Evolutionary conservation across 1,139 yeast species (phyloP).

Genomic region (Diutina pseudorugosa): DNA sequence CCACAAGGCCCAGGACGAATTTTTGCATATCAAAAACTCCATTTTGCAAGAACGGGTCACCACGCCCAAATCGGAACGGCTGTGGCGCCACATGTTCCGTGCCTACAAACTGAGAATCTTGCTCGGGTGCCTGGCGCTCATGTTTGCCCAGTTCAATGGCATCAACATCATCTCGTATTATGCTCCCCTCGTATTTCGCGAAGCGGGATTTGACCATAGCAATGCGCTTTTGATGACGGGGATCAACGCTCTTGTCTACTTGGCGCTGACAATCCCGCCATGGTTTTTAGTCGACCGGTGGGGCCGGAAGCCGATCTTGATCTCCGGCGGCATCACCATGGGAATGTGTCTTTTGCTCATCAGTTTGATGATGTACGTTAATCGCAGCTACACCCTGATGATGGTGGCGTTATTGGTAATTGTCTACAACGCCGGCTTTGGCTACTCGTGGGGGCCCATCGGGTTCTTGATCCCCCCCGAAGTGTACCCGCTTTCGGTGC

Average conservation of each 20-base stretch:
- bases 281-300: constrained; percentile 44
- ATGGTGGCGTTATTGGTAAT: constrained; percentile 37
- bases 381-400: constrained; percentile 27
- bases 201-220: constrained; percentile 40
- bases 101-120: constrained; percentile 26
- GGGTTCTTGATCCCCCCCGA: constrained; percentile 46
- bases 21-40: constrained; percentile 9
- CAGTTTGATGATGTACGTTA: constrained; percentile 26
- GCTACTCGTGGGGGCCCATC: constrained; percentile 47
- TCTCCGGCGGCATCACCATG: constrained; percentile 38
- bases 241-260: constrained; percentile 35
- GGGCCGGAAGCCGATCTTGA: constrained; percentile 42
- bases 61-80: constrained; percentile 29
- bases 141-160: constrained; percentile 46
- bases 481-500: constrained; percentile 39
- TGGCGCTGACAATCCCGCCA: constrained; percentile 37
- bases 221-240: constrained; percentile 43
- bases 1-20: constrained; percentile 43
- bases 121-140: constrained; percentile 39
- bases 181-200: constrained; percentile 42
- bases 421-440: constrained; percentile 40
- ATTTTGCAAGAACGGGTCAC: constrained; percentile 20
- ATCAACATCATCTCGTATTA: constrained; percentile 43
- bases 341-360: constrained; percentile 29
- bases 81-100: constrained; percentile 33